Percentiles rank a stretch among this genome's conserved stretches.
phyloP scores from a whole-genome alignment of 2,329 filamentous ascomycete genomes.

The Rachicladosporium sp. region DNA sequence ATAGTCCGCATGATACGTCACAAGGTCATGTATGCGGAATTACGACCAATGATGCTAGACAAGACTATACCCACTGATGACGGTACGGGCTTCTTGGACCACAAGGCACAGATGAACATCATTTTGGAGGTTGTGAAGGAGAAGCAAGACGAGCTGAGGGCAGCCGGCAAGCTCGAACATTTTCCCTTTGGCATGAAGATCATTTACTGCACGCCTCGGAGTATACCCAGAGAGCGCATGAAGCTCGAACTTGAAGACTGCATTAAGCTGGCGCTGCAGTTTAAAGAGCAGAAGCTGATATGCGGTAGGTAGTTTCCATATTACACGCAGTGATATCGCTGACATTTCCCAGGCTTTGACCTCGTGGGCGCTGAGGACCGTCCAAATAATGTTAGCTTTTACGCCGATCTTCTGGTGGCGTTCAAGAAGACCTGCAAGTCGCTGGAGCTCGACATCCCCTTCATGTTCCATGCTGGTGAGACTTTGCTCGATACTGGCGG shows the following conservation, averaged over 20 bases:
- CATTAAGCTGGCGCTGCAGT: slow-evolving; percentile 45
- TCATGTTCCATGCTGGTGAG: slow-evolving; percentile 93
- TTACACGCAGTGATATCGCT: too few species aligned
- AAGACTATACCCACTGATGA: slow-evolving; percentile 49
- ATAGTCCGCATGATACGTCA: slow-evolving; percentile 52
- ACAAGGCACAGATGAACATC: slow-evolving; percentile 55
- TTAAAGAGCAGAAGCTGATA: slow-evolving; percentile 48
- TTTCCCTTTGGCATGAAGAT: slow-evolving; percentile 61
- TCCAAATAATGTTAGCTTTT: slow-evolving; percentile 45
- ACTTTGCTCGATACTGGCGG: slow-evolving; percentile 61
- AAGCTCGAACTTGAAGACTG: slow-evolving; percentile 69
- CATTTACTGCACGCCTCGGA: slow-evolving; percentile 71
- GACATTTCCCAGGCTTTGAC: slow-evolving; percentile 56
- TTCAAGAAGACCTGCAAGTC: slow-evolving; percentile 75
- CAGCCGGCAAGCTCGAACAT: slow-evolving; percentile 52
- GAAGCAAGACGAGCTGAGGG: slow-evolving; percentile 64
- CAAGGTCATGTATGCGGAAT: slow-evolving; percentile 59
- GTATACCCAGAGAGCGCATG: slow-evolving; percentile 58
- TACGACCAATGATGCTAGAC: slow-evolving; percentile 56
- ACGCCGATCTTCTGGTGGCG: slow-evolving; percentile 63
- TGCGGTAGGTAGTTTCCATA: too few species aligned
- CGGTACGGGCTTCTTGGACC: slow-evolving; percentile 48
- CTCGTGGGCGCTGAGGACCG: slow-evolving; percentile 77
- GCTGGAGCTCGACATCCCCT: slow-evolving; percentile 70
- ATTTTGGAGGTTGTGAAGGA: slow-evolving; percentile 65